phyloP scores from a whole-genome alignment of 257 asterid genomes.

The Asclepias syriaca region DNA sequence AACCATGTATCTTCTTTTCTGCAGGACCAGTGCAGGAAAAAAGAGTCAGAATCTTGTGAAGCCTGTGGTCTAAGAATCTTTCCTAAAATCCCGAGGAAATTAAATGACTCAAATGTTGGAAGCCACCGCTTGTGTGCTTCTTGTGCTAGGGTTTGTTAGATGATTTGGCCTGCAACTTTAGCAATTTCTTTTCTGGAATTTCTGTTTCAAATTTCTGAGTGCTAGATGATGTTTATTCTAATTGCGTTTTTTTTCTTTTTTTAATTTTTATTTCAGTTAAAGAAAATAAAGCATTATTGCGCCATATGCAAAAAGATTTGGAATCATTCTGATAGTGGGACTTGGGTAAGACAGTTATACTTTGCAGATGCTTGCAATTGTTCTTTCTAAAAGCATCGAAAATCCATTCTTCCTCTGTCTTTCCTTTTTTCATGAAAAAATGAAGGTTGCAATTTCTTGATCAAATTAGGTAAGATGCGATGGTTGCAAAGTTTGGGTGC shows the following conservation, averaged over 20 bases:
- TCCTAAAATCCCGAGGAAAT: conserved; percentile 48
- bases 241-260: conserved; percentile 21
- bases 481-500: conserved; percentile 98
- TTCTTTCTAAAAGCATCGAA: background rate
- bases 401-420: background rate
- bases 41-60: conserved; percentile 64
- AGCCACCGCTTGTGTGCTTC: conserved; percentile 71
- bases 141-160: conserved; percentile 81
- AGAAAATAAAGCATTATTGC: conserved; percentile 80
- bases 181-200: conserved; percentile 10
- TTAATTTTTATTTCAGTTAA: conserved; percentile 38
- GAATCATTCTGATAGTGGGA: conserved; percentile 70
- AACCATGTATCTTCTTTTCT: background rate
- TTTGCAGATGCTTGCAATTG: conserved; percentile 4
- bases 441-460: conserved; percentile 5
- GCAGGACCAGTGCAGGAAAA: conserved; percentile 51
- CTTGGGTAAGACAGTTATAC: conserved; percentile 66
- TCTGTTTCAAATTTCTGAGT: conserved; percentile 11
- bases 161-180: conserved; percentile 15
- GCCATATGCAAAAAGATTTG: conserved; percentile 94
- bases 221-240: conserved; percentile 16
- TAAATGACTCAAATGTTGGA: conserved; percentile 41
- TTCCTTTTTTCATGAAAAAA: background rate
- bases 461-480: conserved; percentile 68
- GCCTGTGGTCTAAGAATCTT: conserved; percentile 66